These are phyloP conservation scores for Cladosporium sp. DNA, from an alignment of 2,329 filamentous ascomycete genomes.

Conservation along the genomic window DNA sequence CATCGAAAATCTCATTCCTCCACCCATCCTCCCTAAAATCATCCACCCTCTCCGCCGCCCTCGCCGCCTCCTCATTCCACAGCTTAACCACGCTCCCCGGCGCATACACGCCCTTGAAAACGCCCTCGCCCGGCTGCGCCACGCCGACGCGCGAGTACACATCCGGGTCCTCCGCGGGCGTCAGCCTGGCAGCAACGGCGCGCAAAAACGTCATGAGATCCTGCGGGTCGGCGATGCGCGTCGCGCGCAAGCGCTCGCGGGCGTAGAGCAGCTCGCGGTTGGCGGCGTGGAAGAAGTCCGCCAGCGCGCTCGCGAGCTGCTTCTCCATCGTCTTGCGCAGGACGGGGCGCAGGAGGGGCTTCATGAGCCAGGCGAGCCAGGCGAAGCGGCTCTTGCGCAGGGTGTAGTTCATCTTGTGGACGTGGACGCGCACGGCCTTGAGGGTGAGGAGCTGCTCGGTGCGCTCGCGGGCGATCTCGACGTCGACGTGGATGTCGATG, in stretches of 20 bases:
- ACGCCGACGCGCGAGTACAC: conserved; percentile 68
- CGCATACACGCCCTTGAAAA: conserved; percentile 80
- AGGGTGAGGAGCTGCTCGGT: conserved; percentile 78
- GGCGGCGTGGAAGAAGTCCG: conserved; percentile 60
- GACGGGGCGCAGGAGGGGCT: conserved; percentile 75
- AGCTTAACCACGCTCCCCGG: conserved; percentile 83
- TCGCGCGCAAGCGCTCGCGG: conserved; percentile 76
- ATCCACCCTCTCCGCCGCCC: conserved; percentile 66
- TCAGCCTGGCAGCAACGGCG: conserved; percentile 70
- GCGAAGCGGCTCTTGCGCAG: conserved; percentile 69
- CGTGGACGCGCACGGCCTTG: conserved; percentile 66
- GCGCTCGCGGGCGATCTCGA: conserved; percentile 72
- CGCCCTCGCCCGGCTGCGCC: conserved; percentile 51
- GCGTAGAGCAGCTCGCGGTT: conserved; percentile 86
- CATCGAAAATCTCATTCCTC: conserved; percentile 77
- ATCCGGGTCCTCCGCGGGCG: conserved; percentile 67
- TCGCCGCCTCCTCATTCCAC: conserved; percentile 74
- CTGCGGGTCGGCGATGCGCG: conserved; percentile 71
- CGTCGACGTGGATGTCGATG: conserved; percentile 76
- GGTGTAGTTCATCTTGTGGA: conserved; percentile 80
- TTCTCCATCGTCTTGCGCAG: conserved; percentile 72
- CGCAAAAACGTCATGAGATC: conserved; percentile 77
- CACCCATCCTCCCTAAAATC: conserved; percentile 67
- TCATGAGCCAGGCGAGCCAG: conserved; percentile 74
- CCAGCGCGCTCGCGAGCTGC: conserved; percentile 67